phyloP scores from a whole-genome alignment of 1,284 basidiomycete genomes.

The Trichosporon ovoides region DNA sequence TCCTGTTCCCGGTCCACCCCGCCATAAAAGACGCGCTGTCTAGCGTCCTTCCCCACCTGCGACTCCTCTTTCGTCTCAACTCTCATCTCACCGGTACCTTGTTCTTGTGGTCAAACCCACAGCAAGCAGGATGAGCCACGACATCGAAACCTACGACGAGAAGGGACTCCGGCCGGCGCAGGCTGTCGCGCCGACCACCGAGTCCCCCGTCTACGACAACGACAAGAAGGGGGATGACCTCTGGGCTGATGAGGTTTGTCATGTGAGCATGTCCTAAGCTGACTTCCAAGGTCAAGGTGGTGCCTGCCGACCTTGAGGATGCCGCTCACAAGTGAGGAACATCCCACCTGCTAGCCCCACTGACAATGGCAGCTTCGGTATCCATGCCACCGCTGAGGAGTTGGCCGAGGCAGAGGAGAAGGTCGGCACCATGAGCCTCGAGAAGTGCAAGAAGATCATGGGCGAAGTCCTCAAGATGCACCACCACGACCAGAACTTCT shows the following conservation, averaged over 20 bases:
- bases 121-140: background rate
- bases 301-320: background rate
- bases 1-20: background rate
- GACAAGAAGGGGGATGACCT: background rate
- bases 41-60: background rate
- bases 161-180: background rate
- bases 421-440: slow-evolving; percentile 19
- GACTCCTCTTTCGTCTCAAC: too few species aligned
- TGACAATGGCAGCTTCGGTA: background rate
- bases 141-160: slow-evolving; percentile 1
- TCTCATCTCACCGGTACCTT: background rate
- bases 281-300: background rate
- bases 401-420: slow-evolving; percentile 22
- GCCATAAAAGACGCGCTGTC: background rate
- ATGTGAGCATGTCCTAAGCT: too few species aligned
- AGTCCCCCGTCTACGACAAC: too few species aligned
- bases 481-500: slow-evolving; percentile 22
- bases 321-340: background rate
- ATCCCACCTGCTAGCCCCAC: background rate
- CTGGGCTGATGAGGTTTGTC: background rate
- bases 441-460: slow-evolving; percentile 19
- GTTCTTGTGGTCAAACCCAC: background rate
- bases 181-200: background rate
- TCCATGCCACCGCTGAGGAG: slow-evolving; percentile 23
- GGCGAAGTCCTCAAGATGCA: slow-evolving; percentile 13